Percentiles rank a stretch among this genome's conserved stretches.
Conservation (phyloP, 306 rosid genomes). For the Rosa chinensis region DNA sequence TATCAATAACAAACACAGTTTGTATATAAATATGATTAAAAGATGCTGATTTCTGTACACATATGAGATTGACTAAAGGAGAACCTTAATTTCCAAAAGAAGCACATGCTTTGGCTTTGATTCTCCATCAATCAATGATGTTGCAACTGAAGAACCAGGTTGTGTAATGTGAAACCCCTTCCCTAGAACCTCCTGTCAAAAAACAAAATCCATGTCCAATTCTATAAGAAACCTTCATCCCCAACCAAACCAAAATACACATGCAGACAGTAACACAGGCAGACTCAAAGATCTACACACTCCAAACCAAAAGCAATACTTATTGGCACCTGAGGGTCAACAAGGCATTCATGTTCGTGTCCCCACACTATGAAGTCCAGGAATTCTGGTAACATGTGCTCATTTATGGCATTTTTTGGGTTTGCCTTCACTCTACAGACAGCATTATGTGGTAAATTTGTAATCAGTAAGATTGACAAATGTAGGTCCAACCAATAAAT, state of each 20-base stretch:
- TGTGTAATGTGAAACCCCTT: slow-evolving; percentile 99
- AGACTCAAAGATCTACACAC: background rate
- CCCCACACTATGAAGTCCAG: slow-evolving; percentile 99
- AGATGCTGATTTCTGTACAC: slow-evolving; percentile 23
- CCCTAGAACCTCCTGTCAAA: slow-evolving; percentile 91
- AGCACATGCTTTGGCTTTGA: slow-evolving; percentile 97
- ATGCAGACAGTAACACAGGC: background rate
- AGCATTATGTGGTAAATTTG: slow-evolving; percentile 20
- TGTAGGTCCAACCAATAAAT: slow-evolving; percentile 1
- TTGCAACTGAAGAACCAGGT: slow-evolving; percentile 99
- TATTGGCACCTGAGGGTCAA: slow-evolving; percentile 80
- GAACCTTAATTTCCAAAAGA: slow-evolving; percentile 94
- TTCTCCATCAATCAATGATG: slow-evolving; percentile 98
- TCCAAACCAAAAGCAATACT: background rate
- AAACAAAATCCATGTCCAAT: slow-evolving; percentile 28
- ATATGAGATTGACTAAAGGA: slow-evolving; percentile 19
- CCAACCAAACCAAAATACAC: background rate
- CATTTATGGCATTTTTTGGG: slow-evolving; percentile 98
- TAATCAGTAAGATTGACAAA: background rate
- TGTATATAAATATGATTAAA: background rate
- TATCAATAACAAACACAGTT: slow-evolving; percentile 24
- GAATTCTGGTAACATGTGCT: slow-evolving; percentile 91
- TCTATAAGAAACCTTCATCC: slow-evolving; percentile 10
- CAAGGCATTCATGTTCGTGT: slow-evolving; percentile 95
- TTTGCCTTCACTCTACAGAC: slow-evolving; percentile 86